Evolutionary conservation across 495 filamentous ascomycete species (phyloP).

Genomic region (Aspergillus bertholletiae): DNA sequence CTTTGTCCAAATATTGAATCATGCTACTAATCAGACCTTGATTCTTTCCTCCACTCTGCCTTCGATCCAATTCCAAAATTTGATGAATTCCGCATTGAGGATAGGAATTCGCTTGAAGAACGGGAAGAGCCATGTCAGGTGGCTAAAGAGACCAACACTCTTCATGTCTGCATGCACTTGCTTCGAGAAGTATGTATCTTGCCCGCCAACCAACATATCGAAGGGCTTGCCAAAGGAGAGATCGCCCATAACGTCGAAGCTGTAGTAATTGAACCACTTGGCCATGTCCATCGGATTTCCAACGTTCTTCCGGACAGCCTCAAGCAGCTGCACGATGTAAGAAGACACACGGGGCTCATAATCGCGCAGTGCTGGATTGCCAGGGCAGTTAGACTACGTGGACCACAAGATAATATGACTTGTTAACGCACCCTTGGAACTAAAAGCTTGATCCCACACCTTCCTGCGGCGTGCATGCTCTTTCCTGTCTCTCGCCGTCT

Average conservation of each 20-base stretch:
- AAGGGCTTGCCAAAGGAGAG: slow-evolving; percentile 15
- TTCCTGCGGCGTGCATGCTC: slow-evolving; percentile 24
- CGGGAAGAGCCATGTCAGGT: slow-evolving; percentile 18
- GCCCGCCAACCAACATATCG: slow-evolving; percentile 10
- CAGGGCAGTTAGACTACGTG: too few species aligned
- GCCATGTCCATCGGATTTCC: slow-evolving; percentile 6
- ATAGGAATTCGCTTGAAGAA: slow-evolving; percentile 12
- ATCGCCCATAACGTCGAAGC: slow-evolving; percentile 16
- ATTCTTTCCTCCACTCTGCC: slow-evolving; percentile 2
- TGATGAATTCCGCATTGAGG: slow-evolving; percentile 1
- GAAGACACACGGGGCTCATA: slow-evolving; percentile 3
- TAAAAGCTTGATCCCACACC: neutral
- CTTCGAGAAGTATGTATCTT: slow-evolving; percentile 54
- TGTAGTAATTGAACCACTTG: slow-evolving; percentile 11
- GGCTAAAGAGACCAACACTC: slow-evolving; percentile 19
- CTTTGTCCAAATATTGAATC: neutral
- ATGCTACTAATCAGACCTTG: neutral
- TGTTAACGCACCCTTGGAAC: neutral
- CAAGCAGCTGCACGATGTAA: slow-evolving; percentile 2
- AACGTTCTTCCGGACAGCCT: slow-evolving; percentile 1
- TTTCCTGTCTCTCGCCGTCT: slow-evolving; percentile 29
- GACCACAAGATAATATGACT: too few species aligned
- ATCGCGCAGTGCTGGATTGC: neutral
- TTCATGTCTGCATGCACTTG: slow-evolving; percentile 16
- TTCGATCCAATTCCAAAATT: slow-evolving; percentile 8